phyloP scores from a whole-genome alignment of 768 basidiomycete genomes.

The Boletus speciosus region DNA sequence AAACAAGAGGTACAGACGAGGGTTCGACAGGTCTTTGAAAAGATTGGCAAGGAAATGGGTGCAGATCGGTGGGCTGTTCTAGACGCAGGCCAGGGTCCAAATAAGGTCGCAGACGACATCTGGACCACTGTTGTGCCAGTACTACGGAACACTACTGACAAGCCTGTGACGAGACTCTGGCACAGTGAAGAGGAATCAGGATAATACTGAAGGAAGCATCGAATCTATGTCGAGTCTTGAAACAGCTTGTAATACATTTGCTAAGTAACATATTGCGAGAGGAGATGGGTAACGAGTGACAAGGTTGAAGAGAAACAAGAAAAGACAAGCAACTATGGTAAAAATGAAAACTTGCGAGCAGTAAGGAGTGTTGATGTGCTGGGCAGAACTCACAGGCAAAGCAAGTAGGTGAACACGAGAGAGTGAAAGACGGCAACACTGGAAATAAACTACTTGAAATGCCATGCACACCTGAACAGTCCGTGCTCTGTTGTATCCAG shows the following conservation, averaged over 20 bases:
- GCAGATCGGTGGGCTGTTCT: conserved; percentile 50
- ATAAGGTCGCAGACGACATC: conserved; percentile 51
- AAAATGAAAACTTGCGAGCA: conserved; percentile 7
- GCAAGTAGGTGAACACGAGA: conserved; percentile 11
- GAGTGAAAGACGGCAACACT: conserved; percentile 9
- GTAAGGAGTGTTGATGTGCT: conserved; percentile 10
- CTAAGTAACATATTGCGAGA: conserved; percentile 18
- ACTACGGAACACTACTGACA: conserved; percentile 33
- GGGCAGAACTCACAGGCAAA: conserved; percentile 4
- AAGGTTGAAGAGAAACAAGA: conserved; percentile 8
- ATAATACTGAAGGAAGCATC: neutral
- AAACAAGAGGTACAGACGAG: conserved; percentile 67
- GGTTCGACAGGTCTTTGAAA: conserved; percentile 58
- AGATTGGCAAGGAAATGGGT: conserved; percentile 52
- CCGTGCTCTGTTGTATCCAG: conserved; percentile 14
- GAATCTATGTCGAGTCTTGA: conserved; percentile 6
- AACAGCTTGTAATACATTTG: conserved; percentile 24
- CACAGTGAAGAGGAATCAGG: conserved; percentile 4
- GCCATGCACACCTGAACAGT: conserved; percentile 19
- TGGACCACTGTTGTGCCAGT: conserved; percentile 52
- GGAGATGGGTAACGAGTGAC: conserved; percentile 19
- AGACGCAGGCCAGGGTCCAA: conserved; percentile 53
- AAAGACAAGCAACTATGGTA: conserved; percentile 5
- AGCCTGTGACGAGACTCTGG: conserved; percentile 54
- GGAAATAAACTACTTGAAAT: conserved; percentile 17